Evolutionary conservation across 1,284 basidiomycete genomes (phyloP).

Genomic region (Puccinia horiana): DNA sequence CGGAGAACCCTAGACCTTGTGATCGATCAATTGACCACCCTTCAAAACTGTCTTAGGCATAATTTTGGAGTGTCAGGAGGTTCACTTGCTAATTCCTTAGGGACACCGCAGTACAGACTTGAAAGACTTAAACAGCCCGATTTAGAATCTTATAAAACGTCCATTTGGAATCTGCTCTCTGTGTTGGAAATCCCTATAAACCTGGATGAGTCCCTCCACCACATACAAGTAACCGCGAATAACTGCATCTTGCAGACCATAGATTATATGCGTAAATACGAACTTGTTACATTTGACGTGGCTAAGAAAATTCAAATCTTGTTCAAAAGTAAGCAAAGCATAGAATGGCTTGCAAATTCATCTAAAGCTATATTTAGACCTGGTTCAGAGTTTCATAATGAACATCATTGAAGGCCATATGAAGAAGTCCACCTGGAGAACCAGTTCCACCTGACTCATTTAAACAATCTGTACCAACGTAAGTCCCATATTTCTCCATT

Average conservation of each 20-base stretch:
- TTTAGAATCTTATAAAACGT: not conserved
- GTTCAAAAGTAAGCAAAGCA: not conserved
- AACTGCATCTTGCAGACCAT: not conserved
- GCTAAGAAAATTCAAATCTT: not conserved
- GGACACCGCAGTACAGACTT: not conserved
- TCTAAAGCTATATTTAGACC: not conserved
- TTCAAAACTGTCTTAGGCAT: not conserved
- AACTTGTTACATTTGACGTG: not conserved
- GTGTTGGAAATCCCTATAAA: not conserved
- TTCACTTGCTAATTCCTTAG: not conserved
- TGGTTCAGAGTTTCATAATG: constrained; percentile 8
- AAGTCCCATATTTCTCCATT: not conserved
- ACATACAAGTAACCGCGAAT: not conserved
- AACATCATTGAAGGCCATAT: not conserved
- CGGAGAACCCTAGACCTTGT: no score
- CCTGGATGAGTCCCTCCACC: not conserved
- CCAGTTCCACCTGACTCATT: not conserved
- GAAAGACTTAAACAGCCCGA: not conserved
- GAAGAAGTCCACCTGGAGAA: constrained; percentile 8
- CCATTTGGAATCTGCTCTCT: not conserved
- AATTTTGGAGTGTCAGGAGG: not conserved
- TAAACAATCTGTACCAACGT: not conserved
- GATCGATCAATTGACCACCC: not conserved
- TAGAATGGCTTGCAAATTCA: not conserved
- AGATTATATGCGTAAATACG: not conserved